Evolutionary conservation across 345 rosid genomes (phyloP).

Genomic region (Cardamine resedifolia): DNA sequence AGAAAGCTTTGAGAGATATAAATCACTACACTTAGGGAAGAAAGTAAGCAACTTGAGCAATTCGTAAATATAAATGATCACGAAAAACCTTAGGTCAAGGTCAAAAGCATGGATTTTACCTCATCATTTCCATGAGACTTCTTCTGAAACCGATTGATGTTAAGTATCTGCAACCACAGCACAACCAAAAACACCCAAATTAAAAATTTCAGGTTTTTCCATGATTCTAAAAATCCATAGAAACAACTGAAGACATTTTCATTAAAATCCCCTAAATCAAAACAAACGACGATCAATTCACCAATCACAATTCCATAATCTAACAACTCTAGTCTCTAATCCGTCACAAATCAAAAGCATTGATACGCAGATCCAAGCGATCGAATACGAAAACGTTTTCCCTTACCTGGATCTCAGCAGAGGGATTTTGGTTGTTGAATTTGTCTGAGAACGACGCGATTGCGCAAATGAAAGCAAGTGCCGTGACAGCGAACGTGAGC

Average conservation of each 20-base stretch:
- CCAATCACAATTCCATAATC: conserved; percentile 19
- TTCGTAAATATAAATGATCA: conserved; percentile 5
- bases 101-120: conserved; percentile 41
- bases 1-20: neutral
- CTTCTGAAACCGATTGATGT: conserved; percentile 87
- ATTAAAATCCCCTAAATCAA: neutral
- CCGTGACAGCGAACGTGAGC: conserved; percentile 75
- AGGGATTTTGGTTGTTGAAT: conserved; percentile 72
- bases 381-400: neutral
- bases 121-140: conserved; percentile 89
- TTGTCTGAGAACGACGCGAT: conserved; percentile 83
- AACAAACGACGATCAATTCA: neutral
- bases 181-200: conserved; percentile 9
- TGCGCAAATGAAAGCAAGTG: conserved; percentile 83
- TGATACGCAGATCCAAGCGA: conserved; percentile 19
- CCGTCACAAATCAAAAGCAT: conserved; percentile 9
- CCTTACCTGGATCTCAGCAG: conserved; percentile 81
- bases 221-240: neutral
- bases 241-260: neutral
- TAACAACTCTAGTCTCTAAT: neutral
- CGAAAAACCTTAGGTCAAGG: neutral
- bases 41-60: conserved; percentile 4
- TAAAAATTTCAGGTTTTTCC: neutral
- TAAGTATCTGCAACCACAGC: conserved; percentile 61
- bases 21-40: neutral